Conservation (phyloP, 192 early-diverging fungal species). For the Backusella parvicylindrica region DNA sequence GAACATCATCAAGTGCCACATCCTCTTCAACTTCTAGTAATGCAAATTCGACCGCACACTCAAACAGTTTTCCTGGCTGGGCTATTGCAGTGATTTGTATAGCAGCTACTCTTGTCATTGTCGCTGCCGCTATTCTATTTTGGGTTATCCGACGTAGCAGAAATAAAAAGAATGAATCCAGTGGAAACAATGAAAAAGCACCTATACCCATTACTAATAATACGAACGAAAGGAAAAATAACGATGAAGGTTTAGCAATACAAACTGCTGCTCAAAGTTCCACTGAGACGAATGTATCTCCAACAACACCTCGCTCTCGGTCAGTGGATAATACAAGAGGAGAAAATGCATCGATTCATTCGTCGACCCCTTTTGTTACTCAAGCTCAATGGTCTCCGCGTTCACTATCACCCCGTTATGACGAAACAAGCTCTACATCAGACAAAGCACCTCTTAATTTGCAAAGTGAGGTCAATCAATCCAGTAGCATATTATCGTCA, state of each 20-base stretch:
- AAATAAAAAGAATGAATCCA: not conserved
- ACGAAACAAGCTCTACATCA: not conserved
- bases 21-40: not conserved
- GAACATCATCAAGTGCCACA: not conserved
- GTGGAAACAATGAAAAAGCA: not conserved
- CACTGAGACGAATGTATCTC: not conserved
- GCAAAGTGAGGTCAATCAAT: constrained; percentile 7
- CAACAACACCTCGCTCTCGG: not conserved
- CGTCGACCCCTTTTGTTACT: constrained; percentile 7
- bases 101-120: constrained; percentile 12
- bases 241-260: not conserved
- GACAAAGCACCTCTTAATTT: not conserved
- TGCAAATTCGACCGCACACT: not conserved
- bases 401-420: not conserved
- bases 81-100: constrained; percentile 35
- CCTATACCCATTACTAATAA: not conserved
- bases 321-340: not conserved
- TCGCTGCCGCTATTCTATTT: constrained; percentile 10
- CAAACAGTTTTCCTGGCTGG: constrained; percentile 19
- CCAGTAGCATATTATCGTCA: constrained; percentile 27
- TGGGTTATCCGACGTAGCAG: constrained; percentile 1
- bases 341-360: constrained; percentile 14
- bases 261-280: not conserved
- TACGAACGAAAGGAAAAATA: not conserved
- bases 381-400: not conserved